These are phyloP conservation scores for Drechslera avenae DNA, from an alignment of 2,329 filamentous ascomycete species.

Conservation along the genomic window DNA sequence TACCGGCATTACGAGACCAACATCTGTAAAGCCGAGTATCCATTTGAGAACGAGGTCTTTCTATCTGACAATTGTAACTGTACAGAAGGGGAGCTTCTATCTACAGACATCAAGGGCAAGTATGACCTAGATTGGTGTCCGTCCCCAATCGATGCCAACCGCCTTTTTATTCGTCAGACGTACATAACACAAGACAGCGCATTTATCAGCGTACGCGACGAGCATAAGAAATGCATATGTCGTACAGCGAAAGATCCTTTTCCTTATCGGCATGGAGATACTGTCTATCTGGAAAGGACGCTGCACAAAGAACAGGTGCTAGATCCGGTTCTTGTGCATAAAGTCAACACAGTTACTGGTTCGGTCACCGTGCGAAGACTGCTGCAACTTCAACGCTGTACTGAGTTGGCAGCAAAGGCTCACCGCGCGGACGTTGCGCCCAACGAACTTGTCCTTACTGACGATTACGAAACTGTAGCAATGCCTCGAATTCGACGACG, in stretches of 20 bases:
- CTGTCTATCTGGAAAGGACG: slow-evolving; percentile 58
- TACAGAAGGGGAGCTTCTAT: slow-evolving; percentile 56
- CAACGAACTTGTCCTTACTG: slow-evolving; percentile 66
- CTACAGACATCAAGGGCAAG: slow-evolving; percentile 62
- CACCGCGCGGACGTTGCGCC: slow-evolving; percentile 41
- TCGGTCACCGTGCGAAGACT: slow-evolving; percentile 59
- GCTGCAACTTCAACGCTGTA: slow-evolving; percentile 51
- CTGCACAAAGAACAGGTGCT: slow-evolving; percentile 46
- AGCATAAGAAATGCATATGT: slow-evolving; percentile 62
- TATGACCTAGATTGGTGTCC: slow-evolving; percentile 65
- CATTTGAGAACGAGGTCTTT: slow-evolving; percentile 74
- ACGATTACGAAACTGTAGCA: slow-evolving; percentile 50
- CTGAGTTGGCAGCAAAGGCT: slow-evolving; percentile 36
- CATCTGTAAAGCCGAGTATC: slow-evolving; percentile 70
- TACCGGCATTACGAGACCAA: slow-evolving; percentile 74
- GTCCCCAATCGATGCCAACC: slow-evolving; percentile 50
- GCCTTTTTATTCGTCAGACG: slow-evolving; percentile 72
- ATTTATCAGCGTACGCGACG: slow-evolving; percentile 63
- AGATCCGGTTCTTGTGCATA: slow-evolving; percentile 66
- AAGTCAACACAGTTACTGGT: slow-evolving; percentile 35
- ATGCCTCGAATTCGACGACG: slow-evolving; percentile 55
- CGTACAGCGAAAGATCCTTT: slow-evolving; percentile 17
- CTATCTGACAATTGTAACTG: slow-evolving; percentile 79
- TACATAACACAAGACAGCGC: slow-evolving; percentile 65
- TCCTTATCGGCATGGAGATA: slow-evolving; percentile 61